Evolutionary conservation across 2,329 filamentous ascomycete species (phyloP).

Genomic region (Pseudohalonectria lignicola): DNA sequence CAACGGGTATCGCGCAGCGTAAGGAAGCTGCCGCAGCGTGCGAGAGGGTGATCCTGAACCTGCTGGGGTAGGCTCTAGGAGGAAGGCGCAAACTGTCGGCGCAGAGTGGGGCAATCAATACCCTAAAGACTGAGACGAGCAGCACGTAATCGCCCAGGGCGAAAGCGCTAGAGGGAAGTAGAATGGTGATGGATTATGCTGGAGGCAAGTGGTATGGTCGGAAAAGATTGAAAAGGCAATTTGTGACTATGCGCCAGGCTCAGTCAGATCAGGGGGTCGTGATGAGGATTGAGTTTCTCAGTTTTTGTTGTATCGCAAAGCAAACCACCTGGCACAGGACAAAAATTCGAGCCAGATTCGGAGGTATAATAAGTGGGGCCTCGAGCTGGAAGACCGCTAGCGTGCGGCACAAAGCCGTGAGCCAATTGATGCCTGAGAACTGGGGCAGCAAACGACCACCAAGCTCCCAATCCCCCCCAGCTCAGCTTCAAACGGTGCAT

Average conservation of each 20-base stretch:
- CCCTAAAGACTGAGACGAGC: neutral
- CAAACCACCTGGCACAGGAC: neutral
- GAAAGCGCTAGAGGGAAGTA: neutral
- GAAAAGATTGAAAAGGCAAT: neutral
- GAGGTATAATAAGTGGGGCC: too few relatives aligned
- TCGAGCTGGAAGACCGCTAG: too few relatives aligned
- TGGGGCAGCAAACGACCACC: too few relatives aligned
- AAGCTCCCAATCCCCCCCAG: too few relatives aligned
- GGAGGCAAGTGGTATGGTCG: neutral
- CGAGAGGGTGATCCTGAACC: too few relatives aligned
- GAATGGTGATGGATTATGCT: neutral
- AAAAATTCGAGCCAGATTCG: neutral
- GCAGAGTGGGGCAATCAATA: constrained; percentile 3
- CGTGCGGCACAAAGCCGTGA: too few relatives aligned
- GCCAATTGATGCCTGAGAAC: too few relatives aligned
- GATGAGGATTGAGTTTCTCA: neutral
- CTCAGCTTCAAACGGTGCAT: too few relatives aligned
- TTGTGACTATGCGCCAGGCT: constrained; percentile 1
- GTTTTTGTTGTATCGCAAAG: neutral
- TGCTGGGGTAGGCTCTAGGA: too few relatives aligned
- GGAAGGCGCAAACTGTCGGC: too few relatives aligned
- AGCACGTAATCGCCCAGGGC: neutral
- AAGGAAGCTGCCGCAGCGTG: too few relatives aligned
- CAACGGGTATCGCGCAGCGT: too few relatives aligned
- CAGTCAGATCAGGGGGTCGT: neutral